These are phyloP conservation scores for Tricholoma sp. DNA, from an alignment of 768 basidiomycete species.

Conservation along the genomic window DNA sequence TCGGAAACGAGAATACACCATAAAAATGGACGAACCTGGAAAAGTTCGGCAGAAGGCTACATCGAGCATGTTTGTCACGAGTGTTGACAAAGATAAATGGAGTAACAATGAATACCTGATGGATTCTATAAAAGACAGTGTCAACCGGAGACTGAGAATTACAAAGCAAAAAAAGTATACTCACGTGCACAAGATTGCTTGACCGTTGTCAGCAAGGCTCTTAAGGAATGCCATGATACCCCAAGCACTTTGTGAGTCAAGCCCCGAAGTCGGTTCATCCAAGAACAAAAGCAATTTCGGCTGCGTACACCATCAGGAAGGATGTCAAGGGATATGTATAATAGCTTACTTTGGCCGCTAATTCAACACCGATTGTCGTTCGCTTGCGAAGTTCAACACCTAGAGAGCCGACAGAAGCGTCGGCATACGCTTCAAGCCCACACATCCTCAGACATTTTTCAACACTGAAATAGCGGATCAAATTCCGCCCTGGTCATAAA, in stretches of 20 bases:
- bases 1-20: not conserved
- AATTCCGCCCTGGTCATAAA: not conserved
- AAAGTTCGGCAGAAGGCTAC: slow-evolving; percentile 78
- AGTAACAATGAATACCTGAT: slow-evolving; percentile 34
- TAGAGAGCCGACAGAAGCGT: slow-evolving; percentile 60
- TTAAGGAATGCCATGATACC: slow-evolving; percentile 72
- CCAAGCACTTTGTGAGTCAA: slow-evolving; percentile 87
- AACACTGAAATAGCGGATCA: slow-evolving; percentile 21
- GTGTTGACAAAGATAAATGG: not conserved
- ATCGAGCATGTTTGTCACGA: slow-evolving; percentile 29
- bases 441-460: slow-evolving; percentile 55
- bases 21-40: slow-evolving; percentile 37
- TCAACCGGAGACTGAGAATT: no score
- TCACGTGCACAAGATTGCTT: slow-evolving; percentile 85
- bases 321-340: not conserved
- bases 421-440: slow-evolving; percentile 54
- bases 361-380: slow-evolving; percentile 55
- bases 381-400: slow-evolving; percentile 48
- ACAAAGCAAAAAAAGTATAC: slow-evolving; percentile 20
- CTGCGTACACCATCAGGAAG: slow-evolving; percentile 22
- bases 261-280: slow-evolving; percentile 86
- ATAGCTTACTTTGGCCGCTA: slow-evolving; percentile 40
- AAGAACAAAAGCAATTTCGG: slow-evolving; percentile 79
- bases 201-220: no score
- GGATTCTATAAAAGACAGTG: slow-evolving; percentile 34